Conservation (phyloP, 768 basidiomycete species). For the Cyclocybe cylindracea region DNA sequence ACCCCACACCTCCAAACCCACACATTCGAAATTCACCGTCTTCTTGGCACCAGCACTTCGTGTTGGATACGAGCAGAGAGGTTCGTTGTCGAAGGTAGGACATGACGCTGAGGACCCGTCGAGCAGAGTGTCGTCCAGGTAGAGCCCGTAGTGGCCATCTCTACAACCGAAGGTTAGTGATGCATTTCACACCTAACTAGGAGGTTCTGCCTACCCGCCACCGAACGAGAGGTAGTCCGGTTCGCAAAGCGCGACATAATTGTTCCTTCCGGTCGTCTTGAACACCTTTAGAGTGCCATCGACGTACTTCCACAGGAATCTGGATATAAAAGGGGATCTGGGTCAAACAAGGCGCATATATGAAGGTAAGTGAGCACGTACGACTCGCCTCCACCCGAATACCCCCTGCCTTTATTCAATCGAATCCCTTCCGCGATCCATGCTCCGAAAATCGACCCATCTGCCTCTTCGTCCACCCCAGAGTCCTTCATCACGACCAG, state of each 20-base stretch:
- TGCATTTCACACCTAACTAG: background rate
- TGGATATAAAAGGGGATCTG: conserved; percentile 22
- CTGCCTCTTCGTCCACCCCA: conserved; percentile 56
- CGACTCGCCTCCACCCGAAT: conserved; percentile 92
- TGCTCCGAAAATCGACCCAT: conserved; percentile 73
- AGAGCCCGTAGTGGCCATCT: conserved; percentile 87
- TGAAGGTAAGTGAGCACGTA: conserved; percentile 27
- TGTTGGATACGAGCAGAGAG: conserved; percentile 52
- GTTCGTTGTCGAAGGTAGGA: conserved; percentile 86
- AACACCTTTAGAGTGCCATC: conserved; percentile 57
- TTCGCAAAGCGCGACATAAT: conserved; percentile 88
- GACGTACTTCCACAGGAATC: conserved; percentile 77
- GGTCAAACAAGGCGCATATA: background rate
- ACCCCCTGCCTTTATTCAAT: conserved; percentile 59
- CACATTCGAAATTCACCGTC: conserved; percentile 79
- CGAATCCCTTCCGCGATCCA: conserved; percentile 79
- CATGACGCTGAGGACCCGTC: conserved; percentile 85
- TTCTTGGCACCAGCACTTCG: conserved; percentile 33
- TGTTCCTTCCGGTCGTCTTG: conserved; percentile 87
- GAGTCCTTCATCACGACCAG: conserved; percentile 70
- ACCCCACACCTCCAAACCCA: conserved; percentile 91
- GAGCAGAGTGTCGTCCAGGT: conserved; percentile 79
- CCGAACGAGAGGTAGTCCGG: conserved; percentile 82
- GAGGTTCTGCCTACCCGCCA: conserved; percentile 69
- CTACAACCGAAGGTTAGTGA: conserved; percentile 33